Conservation (phyloP, 139 green algal genomes). For the Parachlorella kessleri region DNA sequence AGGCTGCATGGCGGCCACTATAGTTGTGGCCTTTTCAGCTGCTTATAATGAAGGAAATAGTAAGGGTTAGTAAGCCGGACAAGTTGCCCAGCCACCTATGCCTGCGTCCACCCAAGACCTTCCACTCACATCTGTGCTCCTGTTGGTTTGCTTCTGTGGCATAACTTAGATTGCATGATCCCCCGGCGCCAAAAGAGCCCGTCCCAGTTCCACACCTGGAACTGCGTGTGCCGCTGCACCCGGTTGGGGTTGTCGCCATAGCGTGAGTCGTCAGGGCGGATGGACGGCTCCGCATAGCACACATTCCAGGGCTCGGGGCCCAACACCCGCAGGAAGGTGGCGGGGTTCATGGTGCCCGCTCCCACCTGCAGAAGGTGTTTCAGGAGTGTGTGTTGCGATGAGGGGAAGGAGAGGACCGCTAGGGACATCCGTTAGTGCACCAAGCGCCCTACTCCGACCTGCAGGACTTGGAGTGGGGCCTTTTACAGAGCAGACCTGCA, state of each 20-base stretch:
- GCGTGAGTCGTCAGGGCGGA: conserved; percentile 95
- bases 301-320: conserved; percentile 96
- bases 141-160: too few relatives aligned
- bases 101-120: too few relatives aligned
- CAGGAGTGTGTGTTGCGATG: background rate
- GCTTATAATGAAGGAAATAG: too few relatives aligned
- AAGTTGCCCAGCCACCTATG: too few relatives aligned
- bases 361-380: conserved; percentile 63
- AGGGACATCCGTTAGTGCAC: background rate
- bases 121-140: too few relatives aligned
- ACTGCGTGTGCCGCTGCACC: conserved; percentile 98
- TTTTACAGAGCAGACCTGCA: background rate
- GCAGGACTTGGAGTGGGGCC: too few relatives aligned
- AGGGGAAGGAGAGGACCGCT: too few relatives aligned
- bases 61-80: too few relatives aligned
- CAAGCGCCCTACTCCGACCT: background rate
- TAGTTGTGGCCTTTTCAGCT: too few relatives aligned
- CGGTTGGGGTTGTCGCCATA: conserved; percentile 99
- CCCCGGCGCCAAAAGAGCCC: too few relatives aligned
- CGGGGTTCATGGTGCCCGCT: conserved; percentile 99
- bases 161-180: too few relatives aligned
- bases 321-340: conserved; percentile 94
- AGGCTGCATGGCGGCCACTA: too few relatives aligned
- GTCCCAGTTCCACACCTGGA: conserved; percentile 86
- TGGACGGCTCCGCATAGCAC: conserved; percentile 92